Evolutionary conservation across 2,329 filamentous ascomycete species (phyloP).

Genomic region (Aureobasidium sp.): DNA sequence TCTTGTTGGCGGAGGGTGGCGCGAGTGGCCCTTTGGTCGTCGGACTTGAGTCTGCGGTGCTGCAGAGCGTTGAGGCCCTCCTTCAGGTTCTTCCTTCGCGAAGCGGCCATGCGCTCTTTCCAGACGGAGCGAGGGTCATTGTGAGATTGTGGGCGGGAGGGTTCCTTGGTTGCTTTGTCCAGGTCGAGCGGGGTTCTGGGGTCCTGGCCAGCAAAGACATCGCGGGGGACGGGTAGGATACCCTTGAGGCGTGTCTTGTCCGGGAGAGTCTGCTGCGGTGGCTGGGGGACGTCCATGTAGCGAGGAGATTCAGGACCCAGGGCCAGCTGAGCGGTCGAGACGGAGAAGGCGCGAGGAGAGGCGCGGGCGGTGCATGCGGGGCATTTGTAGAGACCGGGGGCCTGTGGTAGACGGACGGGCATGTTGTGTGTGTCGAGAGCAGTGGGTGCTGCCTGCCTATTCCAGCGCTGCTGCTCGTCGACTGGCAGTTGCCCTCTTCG

Average conservation of each 20-base stretch:
- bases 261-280: slow-evolving; percentile 61
- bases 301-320: slow-evolving; percentile 79
- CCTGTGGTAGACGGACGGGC: slow-evolving; percentile 14
- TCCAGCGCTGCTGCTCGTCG: not conserved
- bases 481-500: not conserved
- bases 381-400: slow-evolving; percentile 25
- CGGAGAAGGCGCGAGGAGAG: slow-evolving; percentile 36
- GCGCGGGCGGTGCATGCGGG: slow-evolving; percentile 26
- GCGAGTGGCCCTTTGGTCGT: slow-evolving; percentile 31
- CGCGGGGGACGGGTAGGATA: slow-evolving; percentile 72
- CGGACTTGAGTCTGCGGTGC: slow-evolving; percentile 50
- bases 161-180: slow-evolving; percentile 11
- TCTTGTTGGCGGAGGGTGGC: slow-evolving; percentile 45
- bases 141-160: slow-evolving; percentile 51
- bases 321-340: slow-evolving; percentile 36
- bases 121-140: slow-evolving; percentile 45
- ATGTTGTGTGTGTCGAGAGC: not conserved
- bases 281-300: slow-evolving; percentile 74
- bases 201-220: slow-evolving; percentile 55
- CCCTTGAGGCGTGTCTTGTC: slow-evolving; percentile 57
- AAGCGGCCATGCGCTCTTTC: slow-evolving; percentile 66
- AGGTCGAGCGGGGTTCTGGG: slow-evolving; percentile 1
- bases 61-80: slow-evolving; percentile 65
- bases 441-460: not conserved
- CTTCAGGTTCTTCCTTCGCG: slow-evolving; percentile 64